Evolutionary conservation across 495 filamentous ascomycete species (phyloP).

Genomic region (Hyaloscypha finlandica): DNA sequence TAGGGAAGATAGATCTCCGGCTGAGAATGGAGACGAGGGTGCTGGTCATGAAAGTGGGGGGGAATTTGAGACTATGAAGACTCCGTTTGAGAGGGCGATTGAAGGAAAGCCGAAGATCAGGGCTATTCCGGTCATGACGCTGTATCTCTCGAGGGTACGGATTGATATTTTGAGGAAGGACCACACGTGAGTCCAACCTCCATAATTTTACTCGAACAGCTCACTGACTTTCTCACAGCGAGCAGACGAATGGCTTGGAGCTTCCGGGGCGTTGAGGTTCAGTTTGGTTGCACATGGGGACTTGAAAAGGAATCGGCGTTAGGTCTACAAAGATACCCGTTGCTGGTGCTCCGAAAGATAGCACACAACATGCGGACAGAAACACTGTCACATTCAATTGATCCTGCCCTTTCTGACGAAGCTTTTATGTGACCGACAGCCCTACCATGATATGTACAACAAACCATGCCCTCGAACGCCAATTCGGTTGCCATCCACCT

Average conservation of each 20-base stretch:
- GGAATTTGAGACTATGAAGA: slow-evolving; percentile 56
- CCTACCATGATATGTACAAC: background rate
- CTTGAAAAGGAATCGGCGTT: background rate
- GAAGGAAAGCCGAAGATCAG: slow-evolving; percentile 29
- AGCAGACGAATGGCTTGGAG: slow-evolving; percentile 31
- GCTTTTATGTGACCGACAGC: background rate
- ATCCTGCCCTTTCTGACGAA: background rate
- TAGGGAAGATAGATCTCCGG: background rate
- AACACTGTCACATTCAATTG: background rate
- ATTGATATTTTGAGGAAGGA: slow-evolving; percentile 51
- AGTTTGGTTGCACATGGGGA: background rate
- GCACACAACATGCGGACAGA: background rate
- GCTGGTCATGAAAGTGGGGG: slow-evolving; percentile 33
- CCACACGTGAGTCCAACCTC: slow-evolving; percentile 44
- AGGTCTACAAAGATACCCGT: slow-evolving; percentile 1
- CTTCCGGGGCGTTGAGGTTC: background rate
- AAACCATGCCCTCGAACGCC: background rate
- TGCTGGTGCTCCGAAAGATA: background rate
- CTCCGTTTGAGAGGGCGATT: slow-evolving; percentile 45
- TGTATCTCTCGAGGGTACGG: slow-evolving; percentile 58
- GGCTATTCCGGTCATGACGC: slow-evolving; percentile 48
- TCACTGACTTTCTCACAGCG: slow-evolving; percentile 18
- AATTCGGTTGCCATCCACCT: background rate
- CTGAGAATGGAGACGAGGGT: slow-evolving; percentile 14
- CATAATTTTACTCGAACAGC: background rate